Evolutionary conservation across 129 eudicot genomes (phyloP).

Genomic region (Glebionis coronaria): DNA sequence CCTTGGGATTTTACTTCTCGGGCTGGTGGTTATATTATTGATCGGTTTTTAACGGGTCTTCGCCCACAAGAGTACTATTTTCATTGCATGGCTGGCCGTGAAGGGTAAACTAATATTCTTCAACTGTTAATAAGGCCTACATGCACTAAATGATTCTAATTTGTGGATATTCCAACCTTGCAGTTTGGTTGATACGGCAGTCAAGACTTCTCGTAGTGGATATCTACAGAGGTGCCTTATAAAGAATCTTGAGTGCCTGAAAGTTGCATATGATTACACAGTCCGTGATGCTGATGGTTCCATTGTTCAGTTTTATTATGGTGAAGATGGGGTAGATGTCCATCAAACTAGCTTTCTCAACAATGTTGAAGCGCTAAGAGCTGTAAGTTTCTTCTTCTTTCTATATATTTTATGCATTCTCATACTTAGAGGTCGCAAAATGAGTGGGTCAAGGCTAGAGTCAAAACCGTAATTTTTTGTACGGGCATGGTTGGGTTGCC

Average conservation of each 20-base stretch:
- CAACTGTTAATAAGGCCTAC: too few relatives aligned
- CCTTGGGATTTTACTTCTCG: constrained; percentile 93
- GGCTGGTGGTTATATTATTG: constrained; percentile 91
- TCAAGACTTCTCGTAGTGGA: constrained; percentile 98
- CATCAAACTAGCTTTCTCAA: constrained; percentile 81
- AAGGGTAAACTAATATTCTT: constrained; percentile 56
- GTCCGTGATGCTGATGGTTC: constrained; percentile 98
- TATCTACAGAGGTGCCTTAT: constrained; percentile 85
- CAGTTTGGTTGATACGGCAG: constrained; percentile 96
- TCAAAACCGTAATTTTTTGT: not conserved
- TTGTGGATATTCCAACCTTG: not conserved
- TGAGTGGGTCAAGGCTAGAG: not conserved
- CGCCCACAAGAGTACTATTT: constrained; percentile 94
- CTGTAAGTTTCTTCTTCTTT: constrained; percentile 39
- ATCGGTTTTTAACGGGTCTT: constrained; percentile 86
- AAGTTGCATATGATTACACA: constrained; percentile 80
- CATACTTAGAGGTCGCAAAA: not conserved
- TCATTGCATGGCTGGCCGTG: constrained; percentile 99
- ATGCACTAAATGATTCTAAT: not conserved
- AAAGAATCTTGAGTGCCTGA: constrained; percentile 82
- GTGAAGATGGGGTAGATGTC: constrained; percentile 95
- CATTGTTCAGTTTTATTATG: constrained; percentile 75
- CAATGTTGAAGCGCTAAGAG: constrained; percentile 67
- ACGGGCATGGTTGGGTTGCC: not conserved
- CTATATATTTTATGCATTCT: not conserved